A percentile compares a stretch with the other conserved stretches of the same genome.
These are phyloP conservation scores for Albizia julibrissin DNA, from an alignment of 306 rosid genomes.

Conservation along the genomic window DNA sequence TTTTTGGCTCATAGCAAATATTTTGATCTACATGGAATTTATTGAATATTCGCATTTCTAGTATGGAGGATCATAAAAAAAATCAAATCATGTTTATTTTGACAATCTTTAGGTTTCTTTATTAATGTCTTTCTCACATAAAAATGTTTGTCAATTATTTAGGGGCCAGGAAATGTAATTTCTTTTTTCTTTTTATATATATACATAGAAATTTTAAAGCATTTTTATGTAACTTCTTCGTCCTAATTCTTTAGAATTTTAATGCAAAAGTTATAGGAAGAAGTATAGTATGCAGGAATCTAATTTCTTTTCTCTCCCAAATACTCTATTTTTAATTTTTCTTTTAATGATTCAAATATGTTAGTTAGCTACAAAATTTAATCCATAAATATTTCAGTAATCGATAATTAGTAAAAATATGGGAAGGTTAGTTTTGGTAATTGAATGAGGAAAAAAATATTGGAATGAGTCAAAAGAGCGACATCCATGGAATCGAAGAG, in stretches of 20 bases:
- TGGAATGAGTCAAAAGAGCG: background rate
- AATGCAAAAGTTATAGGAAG: background rate
- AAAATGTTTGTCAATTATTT: background rate
- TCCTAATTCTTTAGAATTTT: background rate
- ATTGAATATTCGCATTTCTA: background rate
- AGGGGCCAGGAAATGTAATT: background rate
- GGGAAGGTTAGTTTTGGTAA: constrained; percentile 8
- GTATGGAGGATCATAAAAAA: no score
- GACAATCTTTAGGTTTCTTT: background rate
- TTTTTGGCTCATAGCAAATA: constrained; percentile 19
- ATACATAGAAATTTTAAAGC: no score
- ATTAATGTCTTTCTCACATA: background rate
- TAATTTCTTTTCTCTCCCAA: background rate
- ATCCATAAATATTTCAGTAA: background rate
- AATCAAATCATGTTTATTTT: background rate
- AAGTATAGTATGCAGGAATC: background rate
- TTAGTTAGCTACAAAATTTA: background rate
- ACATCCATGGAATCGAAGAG: background rate
- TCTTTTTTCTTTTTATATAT: no score
- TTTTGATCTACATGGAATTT: background rate
- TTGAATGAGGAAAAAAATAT: background rate
- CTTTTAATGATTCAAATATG: background rate
- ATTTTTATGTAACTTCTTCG: no score
- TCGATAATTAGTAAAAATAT: background rate
- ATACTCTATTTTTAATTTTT: background rate